Percentiles rank a stretch among this genome's conserved stretches.
Evolutionary conservation across 2,329 filamentous ascomycete genomes (phyloP).

Genomic region (Nigrospora osmanthi): DNA sequence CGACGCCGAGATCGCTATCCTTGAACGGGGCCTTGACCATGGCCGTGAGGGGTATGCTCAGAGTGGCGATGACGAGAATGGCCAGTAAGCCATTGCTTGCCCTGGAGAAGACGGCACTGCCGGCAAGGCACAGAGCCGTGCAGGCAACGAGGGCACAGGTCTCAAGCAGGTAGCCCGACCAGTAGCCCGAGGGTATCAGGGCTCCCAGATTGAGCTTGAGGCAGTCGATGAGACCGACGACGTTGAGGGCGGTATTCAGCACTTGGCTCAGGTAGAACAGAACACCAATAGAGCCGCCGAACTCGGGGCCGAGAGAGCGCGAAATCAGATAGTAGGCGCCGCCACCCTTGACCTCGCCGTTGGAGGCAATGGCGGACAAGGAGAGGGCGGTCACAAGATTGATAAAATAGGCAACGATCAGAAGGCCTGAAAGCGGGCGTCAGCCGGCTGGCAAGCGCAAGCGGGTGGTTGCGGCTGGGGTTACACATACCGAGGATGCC

Average conservation of each 20-base stretch:
- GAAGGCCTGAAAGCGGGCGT: constrained; percentile 45
- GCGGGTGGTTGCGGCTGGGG: background rate
- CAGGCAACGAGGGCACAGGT: constrained; percentile 65
- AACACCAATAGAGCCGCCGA: constrained; percentile 80
- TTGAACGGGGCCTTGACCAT: constrained; percentile 60
- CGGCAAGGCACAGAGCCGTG: constrained; percentile 68
- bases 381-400: constrained; percentile 81
- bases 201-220: constrained; percentile 67
- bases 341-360: constrained; percentile 80
- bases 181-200: constrained; percentile 62
- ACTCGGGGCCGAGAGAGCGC: constrained; percentile 76
- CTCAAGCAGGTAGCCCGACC: constrained; percentile 70
- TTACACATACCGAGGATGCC: constrained; percentile 65
- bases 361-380: constrained; percentile 81
- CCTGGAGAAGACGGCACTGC: constrained; percentile 71
- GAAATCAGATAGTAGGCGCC: constrained; percentile 88
- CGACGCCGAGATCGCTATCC: constrained; percentile 51
- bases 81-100: constrained; percentile 71
- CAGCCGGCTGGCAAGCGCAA: background rate
- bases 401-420: constrained; percentile 69
- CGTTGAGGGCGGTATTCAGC: constrained; percentile 80
- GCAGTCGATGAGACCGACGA: constrained; percentile 79
- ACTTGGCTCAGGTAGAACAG: constrained; percentile 88
- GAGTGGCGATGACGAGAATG: constrained; percentile 63
- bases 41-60: constrained; percentile 78